A percentile compares a stretch with the other conserved stretches of the same genome.
These are phyloP conservation scores for Nothomitra cinnamomea DNA, from an alignment of 2,329 filamentous ascomycete species.

Conservation along the genomic window DNA sequence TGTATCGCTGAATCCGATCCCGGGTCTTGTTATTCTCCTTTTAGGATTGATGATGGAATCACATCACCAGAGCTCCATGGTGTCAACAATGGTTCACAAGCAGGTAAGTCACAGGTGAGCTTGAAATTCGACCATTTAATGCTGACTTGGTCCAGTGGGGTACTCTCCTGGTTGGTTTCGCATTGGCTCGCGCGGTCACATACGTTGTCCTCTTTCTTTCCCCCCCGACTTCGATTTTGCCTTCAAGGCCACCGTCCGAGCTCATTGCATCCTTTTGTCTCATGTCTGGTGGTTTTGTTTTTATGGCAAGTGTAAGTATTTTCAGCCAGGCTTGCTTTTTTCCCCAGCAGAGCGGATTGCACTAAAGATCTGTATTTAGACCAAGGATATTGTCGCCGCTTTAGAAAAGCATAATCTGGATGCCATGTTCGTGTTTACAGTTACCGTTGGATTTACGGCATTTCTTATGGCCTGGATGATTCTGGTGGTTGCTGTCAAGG, in stretches of 20 bases:
- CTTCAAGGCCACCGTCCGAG: conserved; percentile 77
- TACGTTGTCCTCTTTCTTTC: conserved; percentile 67
- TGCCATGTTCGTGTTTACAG: conserved; percentile 85
- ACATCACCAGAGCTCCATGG: conserved; percentile 69
- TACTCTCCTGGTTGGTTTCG: conserved; percentile 62
- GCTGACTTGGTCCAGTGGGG: conserved; percentile 48
- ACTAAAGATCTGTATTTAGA: conserved; percentile 28
- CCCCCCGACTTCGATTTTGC: conserved; percentile 63
- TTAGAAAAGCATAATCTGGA: conserved; percentile 65
- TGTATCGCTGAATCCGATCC: conserved; percentile 75
- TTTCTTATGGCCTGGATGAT: conserved; percentile 77
- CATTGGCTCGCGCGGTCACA: conserved; percentile 59
- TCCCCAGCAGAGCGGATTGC: too few species aligned
- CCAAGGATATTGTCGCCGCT: conserved; percentile 56
- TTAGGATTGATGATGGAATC: conserved; percentile 91
- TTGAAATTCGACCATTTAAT: background rate
- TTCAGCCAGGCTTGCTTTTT: too few species aligned
- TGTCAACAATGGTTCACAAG: conserved; percentile 80
- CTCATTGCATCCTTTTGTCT: conserved; percentile 76
- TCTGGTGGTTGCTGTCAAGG: conserved; percentile 64
- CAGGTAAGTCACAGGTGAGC: conserved; percentile 19
- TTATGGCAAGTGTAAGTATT: conserved; percentile 72
- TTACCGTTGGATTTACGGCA: conserved; percentile 68
- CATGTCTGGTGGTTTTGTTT: conserved; percentile 72
- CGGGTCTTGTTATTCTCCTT: conserved; percentile 69